Evolutionary conservation across 2,329 filamentous ascomycete genomes (phyloP), one percentile per base, ranked within the genome.

Genomic region (Ascochyta koolunga): DNA sequence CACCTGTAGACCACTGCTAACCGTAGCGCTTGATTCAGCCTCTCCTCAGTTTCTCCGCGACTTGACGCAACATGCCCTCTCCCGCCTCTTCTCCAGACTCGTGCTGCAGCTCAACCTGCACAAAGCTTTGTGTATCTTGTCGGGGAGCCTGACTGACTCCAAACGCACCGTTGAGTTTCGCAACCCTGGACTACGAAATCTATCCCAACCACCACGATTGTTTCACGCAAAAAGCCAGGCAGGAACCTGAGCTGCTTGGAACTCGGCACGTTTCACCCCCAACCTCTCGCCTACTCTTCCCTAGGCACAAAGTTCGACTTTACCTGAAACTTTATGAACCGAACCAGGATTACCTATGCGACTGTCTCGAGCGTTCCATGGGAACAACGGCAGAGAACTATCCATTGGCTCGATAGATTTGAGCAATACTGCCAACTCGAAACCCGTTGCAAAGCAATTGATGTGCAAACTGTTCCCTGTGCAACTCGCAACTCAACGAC

Each of bases 71-170:
- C 36, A 50, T 31, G 24, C 31, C 29, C 36, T 50, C 36, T 50
- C 51, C 51, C 51, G 45, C 51, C 31, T 46, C 53, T 51, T 50
- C 53, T 56, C 53, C 53, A 43, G 53, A 43, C 31, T 38, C 40
- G 43, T 36, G 19, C 41, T 46, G 38, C 37, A 47, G 37, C 25
- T 32, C 38, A 22, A 38, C 31, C 21, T 54, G 45, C 45, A 50
- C 43, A 29, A 50, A 54, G 51, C 51, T 54, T 54, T 54, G 40
- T 19, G 29, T 45, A 35, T 54, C 45, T 50, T 45, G 46, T 42
- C 45, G 16, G 46, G 45, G 51, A 54, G 40, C 51, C 45, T 54
- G 51, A 50, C 32, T 21, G 35, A 24, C 35, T 22, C 45, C 24
- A 45, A 36, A 42, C 40, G 39, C 45, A 41, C 51, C 40, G 40